Base-by-base conservation (phyloP, 768 basidiomycete genomes). In the Ramaria sp. region DNA sequence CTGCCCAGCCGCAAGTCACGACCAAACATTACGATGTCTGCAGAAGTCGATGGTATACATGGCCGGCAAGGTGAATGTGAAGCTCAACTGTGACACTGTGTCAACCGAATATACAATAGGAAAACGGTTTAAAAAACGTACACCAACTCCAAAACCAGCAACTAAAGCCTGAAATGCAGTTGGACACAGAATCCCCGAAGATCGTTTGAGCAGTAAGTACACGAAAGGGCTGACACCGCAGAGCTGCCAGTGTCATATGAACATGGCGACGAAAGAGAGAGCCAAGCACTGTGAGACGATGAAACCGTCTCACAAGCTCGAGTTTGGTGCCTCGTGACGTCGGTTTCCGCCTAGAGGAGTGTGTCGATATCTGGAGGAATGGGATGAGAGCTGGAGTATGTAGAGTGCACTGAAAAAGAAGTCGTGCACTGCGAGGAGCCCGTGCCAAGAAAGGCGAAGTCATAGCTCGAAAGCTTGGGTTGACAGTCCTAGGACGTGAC, bases 391-490 rank as follows among this genome's bases (percentile, higher is more conserved):
- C 16, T 37, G 36, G n/a, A n/a, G 16, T 16, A 37, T 8, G 7
- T 8, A 37, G 48, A 1, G 61, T 65, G 42, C 28, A 69, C 65
- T 88, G 70, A 81, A 90, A 41, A 84, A n/a, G n/a, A n/a, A 66
- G 59, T 93, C 89, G 9, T 88, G 76, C 0, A 88, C 89, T 6
- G 90, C 90, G 60, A 89, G 85, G 9, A 92, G 67, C 10, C 73
- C 74, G 57, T 75, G 79, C 63, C 80, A 76, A 41, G 90, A 78
- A 7, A 93, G 76, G 28, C 84, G 79, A 50, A 68, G 67, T 51
- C 91, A 77, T 1, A 69, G 66, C 5, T 71, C 64, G 63, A 74
- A 91, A 0, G 89, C 90, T 3, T 83, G 72, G 3, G 67, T 90
- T 88, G 65, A 78, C 78, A 72, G n/a, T n/a, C n/a, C n/a, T n/a